Percentiles rank a stretch among this genome's conserved stretches.
phyloP scores from a whole-genome alignment of 495 filamentous ascomycete genomes.

The Copromyces sp. region DNA sequence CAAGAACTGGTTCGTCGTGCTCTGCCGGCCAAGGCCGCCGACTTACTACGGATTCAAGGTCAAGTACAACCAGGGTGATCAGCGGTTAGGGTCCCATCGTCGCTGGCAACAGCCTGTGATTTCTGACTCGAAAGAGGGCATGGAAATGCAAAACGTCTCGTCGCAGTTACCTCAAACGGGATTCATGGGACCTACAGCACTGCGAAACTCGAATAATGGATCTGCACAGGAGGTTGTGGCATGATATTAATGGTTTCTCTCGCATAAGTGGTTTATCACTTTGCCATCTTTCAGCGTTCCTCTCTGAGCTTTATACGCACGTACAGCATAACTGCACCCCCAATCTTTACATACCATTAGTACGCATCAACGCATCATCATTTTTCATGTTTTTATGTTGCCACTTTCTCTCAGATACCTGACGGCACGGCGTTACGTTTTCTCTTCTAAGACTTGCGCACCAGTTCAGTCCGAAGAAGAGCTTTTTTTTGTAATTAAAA shows the following conservation, averaged over 20 bases:
- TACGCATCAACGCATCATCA: not conserved
- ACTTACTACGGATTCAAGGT: slow-evolving; percentile 85
- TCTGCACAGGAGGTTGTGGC: slow-evolving; percentile 9
- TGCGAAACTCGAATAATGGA: slow-evolving; percentile 13
- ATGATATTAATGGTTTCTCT: not conserved
- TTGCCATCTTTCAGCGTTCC: not conserved
- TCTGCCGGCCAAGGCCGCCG: slow-evolving; percentile 75
- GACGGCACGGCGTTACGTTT: not conserved
- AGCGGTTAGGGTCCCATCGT: slow-evolving; percentile 49
- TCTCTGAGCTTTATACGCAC: not conserved
- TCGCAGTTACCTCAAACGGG: slow-evolving; percentile 4
- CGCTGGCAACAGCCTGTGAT: slow-evolving; percentile 1
- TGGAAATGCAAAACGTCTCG: slow-evolving; percentile 38
- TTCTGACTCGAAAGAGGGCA: slow-evolving; percentile 20
- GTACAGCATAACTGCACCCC: not conserved
- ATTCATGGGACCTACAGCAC: slow-evolving; percentile 26
- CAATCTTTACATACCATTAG: not conserved
- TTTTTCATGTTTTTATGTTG: not conserved
- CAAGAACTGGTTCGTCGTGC: slow-evolving; percentile 72
- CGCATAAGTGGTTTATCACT: not conserved
- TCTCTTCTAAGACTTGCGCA: not conserved
- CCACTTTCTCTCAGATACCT: not conserved
- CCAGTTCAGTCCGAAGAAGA: not conserved
- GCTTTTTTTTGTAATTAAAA: not conserved
- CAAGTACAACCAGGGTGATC: slow-evolving; percentile 69